phyloP scores from a whole-genome alignment of 768 basidiomycete species.

The Boletales sp. region DNA sequence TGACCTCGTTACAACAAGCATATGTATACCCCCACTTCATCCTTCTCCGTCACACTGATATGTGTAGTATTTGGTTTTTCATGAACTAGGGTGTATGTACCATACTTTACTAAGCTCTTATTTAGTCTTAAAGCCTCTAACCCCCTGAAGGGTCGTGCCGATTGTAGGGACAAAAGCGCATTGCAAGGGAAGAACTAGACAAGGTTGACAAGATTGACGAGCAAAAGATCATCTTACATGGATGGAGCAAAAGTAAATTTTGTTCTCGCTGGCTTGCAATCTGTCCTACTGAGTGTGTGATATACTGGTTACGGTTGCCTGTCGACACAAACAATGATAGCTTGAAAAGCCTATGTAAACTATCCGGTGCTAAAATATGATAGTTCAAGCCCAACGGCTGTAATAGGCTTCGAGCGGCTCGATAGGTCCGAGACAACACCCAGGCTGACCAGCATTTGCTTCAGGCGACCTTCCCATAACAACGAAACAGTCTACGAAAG shows the following conservation, averaged over 20 bases:
- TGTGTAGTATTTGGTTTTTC: slow-evolving; percentile 16
- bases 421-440: slow-evolving; percentile 91
- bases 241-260: no score
- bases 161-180: no score
- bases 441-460: slow-evolving; percentile 84
- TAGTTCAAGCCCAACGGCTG: slow-evolving; percentile 86
- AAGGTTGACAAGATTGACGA: no score
- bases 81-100: slow-evolving; percentile 16
- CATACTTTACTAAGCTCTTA: slow-evolving; percentile 17
- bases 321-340: background rate
- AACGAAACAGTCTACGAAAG: slow-evolving; percentile 72
- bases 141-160: no score
- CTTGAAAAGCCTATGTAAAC: background rate
- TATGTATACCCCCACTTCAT: slow-evolving; percentile 20
- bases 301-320: background rate
- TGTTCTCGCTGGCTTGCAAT: background rate
- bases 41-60: slow-evolving; percentile 11
- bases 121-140: background rate
- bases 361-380: slow-evolving; percentile 81
- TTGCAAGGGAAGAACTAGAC: no score
- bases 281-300: background rate
- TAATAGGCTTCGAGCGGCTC: slow-evolving; percentile 81
- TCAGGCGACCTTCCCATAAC: slow-evolving; percentile 91
- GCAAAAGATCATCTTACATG: no score
- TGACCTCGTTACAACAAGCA: slow-evolving; percentile 12